phyloP scores from a whole-genome alignment of 129 eudicot species.

The Silybum marianum region DNA sequence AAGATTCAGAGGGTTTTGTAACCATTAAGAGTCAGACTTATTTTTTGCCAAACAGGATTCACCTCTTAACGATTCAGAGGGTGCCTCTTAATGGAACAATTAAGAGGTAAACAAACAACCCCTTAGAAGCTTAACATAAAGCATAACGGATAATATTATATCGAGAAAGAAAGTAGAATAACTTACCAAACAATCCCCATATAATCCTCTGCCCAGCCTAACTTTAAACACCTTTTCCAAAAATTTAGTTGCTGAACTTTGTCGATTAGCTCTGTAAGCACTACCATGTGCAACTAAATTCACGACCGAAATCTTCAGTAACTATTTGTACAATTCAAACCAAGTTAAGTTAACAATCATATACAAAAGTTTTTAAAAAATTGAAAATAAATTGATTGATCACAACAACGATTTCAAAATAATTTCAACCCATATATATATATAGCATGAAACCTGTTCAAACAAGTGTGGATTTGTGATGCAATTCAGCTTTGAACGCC shows the following conservation, averaged over 20 bases:
- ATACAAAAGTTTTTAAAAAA: not conserved
- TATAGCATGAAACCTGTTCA: slow-evolving; percentile 55
- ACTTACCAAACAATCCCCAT: slow-evolving; percentile 86
- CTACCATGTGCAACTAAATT: slow-evolving; percentile 62
- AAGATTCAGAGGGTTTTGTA: too few species aligned
- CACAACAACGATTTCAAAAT: not conserved
- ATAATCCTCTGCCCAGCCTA: slow-evolving; percentile 79
- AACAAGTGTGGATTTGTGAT: slow-evolving; percentile 66
- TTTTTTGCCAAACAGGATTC: too few species aligned
- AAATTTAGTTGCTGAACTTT: slow-evolving; percentile 49
- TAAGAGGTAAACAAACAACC: too few species aligned
- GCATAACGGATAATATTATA: not conserved
- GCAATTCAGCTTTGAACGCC: slow-evolving; percentile 83
- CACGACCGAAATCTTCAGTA: slow-evolving; percentile 45
- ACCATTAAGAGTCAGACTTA: too few species aligned
- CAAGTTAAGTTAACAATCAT: slow-evolving; percentile 22
- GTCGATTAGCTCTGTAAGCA: slow-evolving; percentile 45
- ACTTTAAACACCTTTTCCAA: slow-evolving; percentile 62
- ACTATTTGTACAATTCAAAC: slow-evolving; percentile 43
- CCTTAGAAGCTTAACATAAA: not conserved
- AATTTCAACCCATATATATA: not conserved
- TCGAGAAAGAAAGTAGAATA: not conserved
- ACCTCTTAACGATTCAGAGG: too few species aligned
- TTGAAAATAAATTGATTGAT: not conserved
- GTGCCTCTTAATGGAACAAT: too few species aligned